Conservation (phyloP, 306 rosid species). For the Vachellia pachyceras region DNA sequence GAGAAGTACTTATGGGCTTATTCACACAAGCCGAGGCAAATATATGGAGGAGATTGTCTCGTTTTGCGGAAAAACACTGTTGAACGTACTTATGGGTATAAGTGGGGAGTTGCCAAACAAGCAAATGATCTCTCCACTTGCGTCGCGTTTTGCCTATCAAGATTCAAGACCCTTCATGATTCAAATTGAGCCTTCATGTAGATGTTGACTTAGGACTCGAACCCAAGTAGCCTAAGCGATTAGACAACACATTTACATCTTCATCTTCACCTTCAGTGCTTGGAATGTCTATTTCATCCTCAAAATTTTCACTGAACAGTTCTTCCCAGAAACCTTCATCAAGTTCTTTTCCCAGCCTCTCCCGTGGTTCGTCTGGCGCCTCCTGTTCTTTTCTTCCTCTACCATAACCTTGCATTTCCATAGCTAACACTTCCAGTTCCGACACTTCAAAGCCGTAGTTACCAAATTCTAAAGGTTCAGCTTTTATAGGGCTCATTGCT, state of each 20-base stretch:
- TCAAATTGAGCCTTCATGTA: constrained; percentile 29
- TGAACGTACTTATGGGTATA: no score
- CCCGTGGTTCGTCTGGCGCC: constrained; percentile 46
- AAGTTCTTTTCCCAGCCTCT: constrained; percentile 57
- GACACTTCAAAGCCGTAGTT: constrained; percentile 56
- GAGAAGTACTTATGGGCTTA: no score
- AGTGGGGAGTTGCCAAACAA: no score
- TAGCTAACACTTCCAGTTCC: constrained; percentile 78
- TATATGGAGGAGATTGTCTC: no score
- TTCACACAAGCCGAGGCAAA: no score
- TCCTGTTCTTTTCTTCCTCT: constrained; percentile 47
- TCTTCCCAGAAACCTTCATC: constrained; percentile 71
- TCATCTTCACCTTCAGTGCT: constrained; percentile 49
- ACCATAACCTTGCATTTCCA: constrained; percentile 81
- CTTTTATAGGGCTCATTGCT: constrained; percentile 45
- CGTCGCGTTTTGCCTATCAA: constrained; percentile 44
- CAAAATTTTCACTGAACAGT: constrained; percentile 44
- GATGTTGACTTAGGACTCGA: constrained; percentile 53
- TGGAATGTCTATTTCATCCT: constrained; percentile 41
- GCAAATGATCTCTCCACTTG: constrained; percentile 39
- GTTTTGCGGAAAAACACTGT: no score
- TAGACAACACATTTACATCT: constrained; percentile 57
- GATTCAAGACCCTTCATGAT: constrained; percentile 36
- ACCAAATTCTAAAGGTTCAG: constrained; percentile 60
- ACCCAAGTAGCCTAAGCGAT: constrained; percentile 55